Conservation (phyloP, 1,139 yeast species). For the Pichia sp. region DNA sequence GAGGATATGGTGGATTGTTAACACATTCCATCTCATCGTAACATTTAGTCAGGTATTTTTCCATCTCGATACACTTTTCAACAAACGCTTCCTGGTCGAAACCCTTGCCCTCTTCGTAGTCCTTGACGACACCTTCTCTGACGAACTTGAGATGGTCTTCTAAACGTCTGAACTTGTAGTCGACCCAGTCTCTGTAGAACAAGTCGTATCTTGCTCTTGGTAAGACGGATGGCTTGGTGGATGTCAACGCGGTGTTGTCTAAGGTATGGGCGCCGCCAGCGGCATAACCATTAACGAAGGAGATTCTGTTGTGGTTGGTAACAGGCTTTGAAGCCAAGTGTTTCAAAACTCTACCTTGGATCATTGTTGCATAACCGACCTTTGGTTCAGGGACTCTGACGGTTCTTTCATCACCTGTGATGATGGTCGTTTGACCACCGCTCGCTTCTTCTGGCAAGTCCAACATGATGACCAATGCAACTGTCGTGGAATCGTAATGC, state of each 20-base stretch:
- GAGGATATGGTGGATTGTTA: slow-evolving; percentile 32
- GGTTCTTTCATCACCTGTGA: slow-evolving; percentile 35
- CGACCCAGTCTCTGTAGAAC: slow-evolving; percentile 38
- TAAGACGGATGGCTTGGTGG: slow-evolving; percentile 38
- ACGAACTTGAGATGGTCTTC: slow-evolving; percentile 35
- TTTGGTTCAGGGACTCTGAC: slow-evolving; percentile 36
- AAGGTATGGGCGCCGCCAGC: slow-evolving; percentile 32
- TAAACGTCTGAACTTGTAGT: slow-evolving; percentile 36
- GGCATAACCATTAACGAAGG: slow-evolving; percentile 30
- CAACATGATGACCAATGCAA: slow-evolving; percentile 37
- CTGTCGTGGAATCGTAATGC: slow-evolving; percentile 37
- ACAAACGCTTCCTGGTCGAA: slow-evolving; percentile 30
- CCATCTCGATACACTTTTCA: slow-evolving; percentile 26
- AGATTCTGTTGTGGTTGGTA: slow-evolving; percentile 36
- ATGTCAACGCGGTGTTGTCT: slow-evolving; percentile 33
- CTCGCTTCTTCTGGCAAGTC: slow-evolving; percentile 35
- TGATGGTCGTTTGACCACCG: slow-evolving; percentile 40
- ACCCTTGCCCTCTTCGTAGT: slow-evolving; percentile 22
- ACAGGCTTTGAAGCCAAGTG: slow-evolving; percentile 39
- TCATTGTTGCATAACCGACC: slow-evolving; percentile 36
- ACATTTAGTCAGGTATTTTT: slow-evolving; percentile 25
- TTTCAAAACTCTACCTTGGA: slow-evolving; percentile 38
- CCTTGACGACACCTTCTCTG: slow-evolving; percentile 25
- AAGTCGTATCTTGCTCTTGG: slow-evolving; percentile 35
- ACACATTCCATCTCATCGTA: slow-evolving; percentile 34